Evolutionary conservation across 805 yeast species (phyloP).

Genomic region (Starmerella asiatica): DNA sequence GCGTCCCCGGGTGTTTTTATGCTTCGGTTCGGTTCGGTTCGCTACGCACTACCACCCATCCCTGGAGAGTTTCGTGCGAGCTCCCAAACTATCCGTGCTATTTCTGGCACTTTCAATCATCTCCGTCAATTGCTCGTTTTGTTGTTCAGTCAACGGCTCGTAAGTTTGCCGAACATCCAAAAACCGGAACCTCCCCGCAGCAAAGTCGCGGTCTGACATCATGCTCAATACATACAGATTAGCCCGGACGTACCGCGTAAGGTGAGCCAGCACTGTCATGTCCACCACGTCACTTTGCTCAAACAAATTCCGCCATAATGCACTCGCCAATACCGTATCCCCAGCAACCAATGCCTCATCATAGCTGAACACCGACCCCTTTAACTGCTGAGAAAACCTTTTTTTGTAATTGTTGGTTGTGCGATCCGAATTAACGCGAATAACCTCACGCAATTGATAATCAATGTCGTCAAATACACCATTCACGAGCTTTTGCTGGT

Average conservation of each 20-base stretch:
- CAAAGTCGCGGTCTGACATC: slow-evolving; percentile 84
- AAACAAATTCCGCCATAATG: slow-evolving; percentile 64
- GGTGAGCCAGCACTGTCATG: slow-evolving; percentile 69
- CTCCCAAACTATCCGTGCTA: slow-evolving; percentile 16
- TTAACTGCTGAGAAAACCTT: slow-evolving; percentile 77
- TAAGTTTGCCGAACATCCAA: slow-evolving; percentile 72
- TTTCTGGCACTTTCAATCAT: slow-evolving; percentile 22
- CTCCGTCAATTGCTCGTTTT: slow-evolving; percentile 29
- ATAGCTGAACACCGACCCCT: slow-evolving; percentile 79
- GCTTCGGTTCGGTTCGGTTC: too few species aligned
- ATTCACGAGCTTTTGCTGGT: slow-evolving; percentile 85
- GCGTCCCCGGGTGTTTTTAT: too few species aligned
- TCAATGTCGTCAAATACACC: slow-evolving; percentile 84
- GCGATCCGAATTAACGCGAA: slow-evolving; percentile 69
- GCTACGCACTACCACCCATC: slow-evolving; percentile 22
- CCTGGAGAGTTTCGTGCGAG: slow-evolving; percentile 17
- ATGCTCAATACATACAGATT: slow-evolving; percentile 77
- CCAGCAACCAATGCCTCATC: slow-evolving; percentile 82
- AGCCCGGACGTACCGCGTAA: slow-evolving; percentile 79
- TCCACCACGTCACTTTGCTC: slow-evolving; percentile 73
- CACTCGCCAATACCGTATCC: slow-evolving; percentile 38
- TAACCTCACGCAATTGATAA: slow-evolving; percentile 66
- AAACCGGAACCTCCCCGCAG: slow-evolving; percentile 75
- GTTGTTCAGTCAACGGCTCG: slow-evolving; percentile 51
- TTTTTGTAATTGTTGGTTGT: slow-evolving; percentile 75